Evolutionary conservation across 345 rosid species (phyloP).

Genomic region (Arabis hirsuta): DNA sequence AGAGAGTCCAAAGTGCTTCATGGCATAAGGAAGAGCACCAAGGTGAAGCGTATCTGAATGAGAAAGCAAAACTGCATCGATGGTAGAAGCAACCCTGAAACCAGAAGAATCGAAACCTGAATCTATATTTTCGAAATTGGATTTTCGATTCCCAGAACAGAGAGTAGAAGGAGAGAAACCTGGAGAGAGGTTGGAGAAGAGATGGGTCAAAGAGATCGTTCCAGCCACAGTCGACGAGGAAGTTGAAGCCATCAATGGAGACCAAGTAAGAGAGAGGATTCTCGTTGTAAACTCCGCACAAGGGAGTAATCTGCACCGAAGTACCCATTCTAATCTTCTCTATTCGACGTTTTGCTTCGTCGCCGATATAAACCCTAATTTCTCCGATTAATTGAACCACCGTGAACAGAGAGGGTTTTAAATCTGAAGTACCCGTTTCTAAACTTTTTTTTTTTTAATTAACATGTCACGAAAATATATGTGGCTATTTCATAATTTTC

Average conservation of each 20-base stretch:
- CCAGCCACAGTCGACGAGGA: conserved; percentile 97
- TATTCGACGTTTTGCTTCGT: conserved; percentile 11
- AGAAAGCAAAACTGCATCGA: conserved; percentile 89
- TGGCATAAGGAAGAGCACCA: conserved; percentile 94
- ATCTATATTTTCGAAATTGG: not conserved
- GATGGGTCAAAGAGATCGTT: conserved; percentile 90
- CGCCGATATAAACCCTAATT: conserved; percentile 40
- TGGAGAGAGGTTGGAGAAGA: conserved; percentile 89
- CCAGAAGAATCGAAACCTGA: conserved; percentile 11
- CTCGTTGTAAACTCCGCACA: conserved; percentile 93
- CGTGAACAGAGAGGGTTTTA: conserved; percentile 9
- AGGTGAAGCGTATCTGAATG: conserved; percentile 90
- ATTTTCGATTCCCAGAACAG: not conserved
- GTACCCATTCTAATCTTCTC: conserved; percentile 67
- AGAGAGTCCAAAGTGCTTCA: conserved; percentile 83
- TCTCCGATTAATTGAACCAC: conserved; percentile 36
- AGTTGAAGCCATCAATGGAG: conserved; percentile 86
- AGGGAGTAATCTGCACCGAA: conserved; percentile 82
- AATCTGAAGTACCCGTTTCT: not conserved
- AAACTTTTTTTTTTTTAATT: no score
- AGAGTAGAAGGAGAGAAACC: conserved; percentile 41
- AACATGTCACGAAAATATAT: no score
- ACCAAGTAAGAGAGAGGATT: conserved; percentile 88
- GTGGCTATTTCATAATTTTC: no score
- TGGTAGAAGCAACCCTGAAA: conserved; percentile 72